A percentile compares a stretch with the other conserved stretches of the same genome.
Evolutionary conservation across 257 asterid genomes (phyloP).

Genomic region (Leptodermis oblonga): DNA sequence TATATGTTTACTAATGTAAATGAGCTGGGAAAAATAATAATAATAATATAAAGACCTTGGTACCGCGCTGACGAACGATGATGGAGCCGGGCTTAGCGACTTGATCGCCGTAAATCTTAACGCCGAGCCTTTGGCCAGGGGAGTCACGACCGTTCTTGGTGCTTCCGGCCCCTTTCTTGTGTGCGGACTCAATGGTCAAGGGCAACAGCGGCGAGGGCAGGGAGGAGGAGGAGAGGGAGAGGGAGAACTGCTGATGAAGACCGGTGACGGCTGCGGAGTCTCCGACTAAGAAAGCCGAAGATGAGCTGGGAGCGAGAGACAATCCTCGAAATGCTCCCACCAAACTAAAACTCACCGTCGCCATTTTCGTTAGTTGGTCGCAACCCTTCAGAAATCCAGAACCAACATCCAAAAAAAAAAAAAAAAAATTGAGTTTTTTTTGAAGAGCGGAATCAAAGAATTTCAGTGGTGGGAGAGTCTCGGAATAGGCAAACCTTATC

Average conservation of each 20-base stretch:
- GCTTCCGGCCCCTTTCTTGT: constrained; percentile 98
- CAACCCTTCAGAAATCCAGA: background rate
- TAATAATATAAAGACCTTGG: constrained; percentile 48
- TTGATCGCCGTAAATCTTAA: constrained; percentile 87
- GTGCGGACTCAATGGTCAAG: constrained; percentile 78
- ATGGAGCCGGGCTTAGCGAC: constrained; percentile 86
- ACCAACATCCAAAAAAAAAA: background rate
- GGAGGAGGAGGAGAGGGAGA: constrained; percentile 24
- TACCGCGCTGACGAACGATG: constrained; percentile 91
- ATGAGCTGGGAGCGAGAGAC: constrained; percentile 54
- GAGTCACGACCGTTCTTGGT: constrained; percentile 98
- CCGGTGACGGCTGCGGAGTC: constrained; percentile 43
- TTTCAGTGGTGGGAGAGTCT: too few relatives aligned
- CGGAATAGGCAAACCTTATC: constrained; percentile 4
- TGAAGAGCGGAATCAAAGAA: too few relatives aligned
- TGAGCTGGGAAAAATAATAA: background rate
- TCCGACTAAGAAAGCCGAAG: constrained; percentile 53
- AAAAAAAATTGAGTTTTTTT: background rate
- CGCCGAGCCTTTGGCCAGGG: constrained; percentile 95
- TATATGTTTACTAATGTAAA: background rate
- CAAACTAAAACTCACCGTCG: constrained; percentile 61
- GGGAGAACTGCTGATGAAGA: constrained; percentile 21
- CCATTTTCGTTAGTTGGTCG: constrained; percentile 37
- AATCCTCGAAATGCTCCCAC: constrained; percentile 68
- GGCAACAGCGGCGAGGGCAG: constrained; percentile 39